These are phyloP conservation scores for Aureococcus anophagefferens DNA, from an alignment of 108 stramenopile species.

Conservation along the genomic window DNA sequence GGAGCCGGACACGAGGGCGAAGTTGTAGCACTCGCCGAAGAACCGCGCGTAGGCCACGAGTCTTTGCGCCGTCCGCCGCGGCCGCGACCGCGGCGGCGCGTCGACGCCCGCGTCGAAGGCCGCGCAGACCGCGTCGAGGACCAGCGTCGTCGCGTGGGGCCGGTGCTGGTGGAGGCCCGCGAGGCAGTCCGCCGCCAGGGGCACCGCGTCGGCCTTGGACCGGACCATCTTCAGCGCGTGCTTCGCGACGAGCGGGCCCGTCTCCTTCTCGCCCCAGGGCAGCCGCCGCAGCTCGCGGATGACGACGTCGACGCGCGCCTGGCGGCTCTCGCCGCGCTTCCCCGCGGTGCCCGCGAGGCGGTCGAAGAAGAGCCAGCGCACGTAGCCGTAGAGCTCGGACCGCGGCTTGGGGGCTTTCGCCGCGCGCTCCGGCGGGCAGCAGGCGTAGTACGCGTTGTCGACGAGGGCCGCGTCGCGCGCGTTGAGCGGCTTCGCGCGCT, in stretches of 20 bases:
- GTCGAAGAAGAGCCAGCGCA: constrained; percentile 61
- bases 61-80: constrained; percentile 72
- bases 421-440: constrained; percentile 14
- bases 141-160: constrained; percentile 58
- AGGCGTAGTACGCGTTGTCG: constrained; percentile 29
- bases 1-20: constrained; percentile 54
- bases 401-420: constrained; percentile 43
- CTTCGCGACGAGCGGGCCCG: constrained; percentile 52
- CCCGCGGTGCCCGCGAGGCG: constrained; percentile 36
- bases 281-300: constrained; percentile 74
- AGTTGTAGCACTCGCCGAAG: constrained; percentile 71
- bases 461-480: constrained; percentile 59
- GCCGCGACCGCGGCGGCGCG: constrained; percentile 30
- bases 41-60: constrained; percentile 68
- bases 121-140: constrained; percentile 74
- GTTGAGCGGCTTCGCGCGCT: constrained; percentile 73
- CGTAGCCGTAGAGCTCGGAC: constrained; percentile 68
- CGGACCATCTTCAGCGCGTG: constrained; percentile 74
- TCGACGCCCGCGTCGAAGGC: constrained; percentile 76
- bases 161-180: constrained; percentile 55
- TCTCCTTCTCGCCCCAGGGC: constrained; percentile 74
- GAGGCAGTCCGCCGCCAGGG: constrained; percentile 65
- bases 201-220: constrained; percentile 63
- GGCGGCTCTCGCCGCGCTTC: neutral
- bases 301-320: constrained; percentile 44